Base-by-base conservation (phyloP, 495 filamentous ascomycete genomes). In the Sporormia fimetaria region DNA sequence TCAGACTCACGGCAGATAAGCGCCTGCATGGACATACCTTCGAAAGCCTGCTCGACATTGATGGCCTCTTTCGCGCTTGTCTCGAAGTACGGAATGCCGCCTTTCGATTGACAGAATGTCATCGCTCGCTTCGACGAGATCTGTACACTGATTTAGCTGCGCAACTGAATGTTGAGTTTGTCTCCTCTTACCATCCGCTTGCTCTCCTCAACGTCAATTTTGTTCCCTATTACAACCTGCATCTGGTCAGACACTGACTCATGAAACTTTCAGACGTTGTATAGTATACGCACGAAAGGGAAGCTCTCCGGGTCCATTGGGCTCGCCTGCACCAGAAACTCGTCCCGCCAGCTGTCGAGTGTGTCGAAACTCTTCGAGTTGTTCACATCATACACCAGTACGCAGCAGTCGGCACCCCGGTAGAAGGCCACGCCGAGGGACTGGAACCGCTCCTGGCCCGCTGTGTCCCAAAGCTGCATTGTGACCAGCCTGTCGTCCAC, bases 391-490 rank as follows among this genome's bases (percentile, higher is more conserved):
- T 87, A 99, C 18, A 96, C 90, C 21, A 99, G 67, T 24, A 99
- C 90, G 63, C 90, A 99, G 74, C 90, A 99, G 67, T 99, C 90
- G 44, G 90, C 90, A 46, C 90, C 90, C 44, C 90, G 75, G 64
- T 99, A 99, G 68, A 99, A 99, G 21, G 90, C 90, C 17, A 99
- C 90, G 44, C 92, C 90, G 42, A 99, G 67, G 21, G 87, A 95
- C 62, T 99, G 90, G 57, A 99, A 99, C 37, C 90, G 76, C 63
- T 99, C 90, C 58, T 99, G 90, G 14, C 90, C 90, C 10, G 90
- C 90, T 4, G 90, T 99, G 63, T 99, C 90, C 90, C 90, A 98
- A 26, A 98, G 79, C 85, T 96, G 92, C 87, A 99, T 94, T 22
- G 90, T 96, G 39, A 96, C 90, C 47, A 93, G 72, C 48, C 88